Percentiles rank a stretch among this genome's conserved stretches.
Conservation (phyloP, 2,329 filamentous ascomycete species). For the Pyrenophora graminea region DNA sequence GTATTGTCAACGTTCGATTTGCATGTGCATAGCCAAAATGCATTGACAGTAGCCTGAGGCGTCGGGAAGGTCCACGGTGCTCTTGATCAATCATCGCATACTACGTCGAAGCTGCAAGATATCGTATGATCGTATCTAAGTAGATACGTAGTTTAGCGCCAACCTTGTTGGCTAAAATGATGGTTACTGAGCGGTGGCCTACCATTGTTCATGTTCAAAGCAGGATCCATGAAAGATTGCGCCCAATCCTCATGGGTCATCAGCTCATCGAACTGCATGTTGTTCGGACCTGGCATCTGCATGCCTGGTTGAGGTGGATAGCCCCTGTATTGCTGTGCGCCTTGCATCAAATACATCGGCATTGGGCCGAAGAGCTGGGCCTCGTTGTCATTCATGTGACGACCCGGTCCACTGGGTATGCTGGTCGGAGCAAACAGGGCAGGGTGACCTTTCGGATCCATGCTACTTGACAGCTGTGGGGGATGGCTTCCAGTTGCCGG, state of each 20-base stretch:
- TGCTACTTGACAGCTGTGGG: constrained; percentile 7
- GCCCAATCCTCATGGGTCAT: constrained; percentile 49
- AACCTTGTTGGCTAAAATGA: constrained; percentile 26
- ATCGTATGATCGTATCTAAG: not conserved
- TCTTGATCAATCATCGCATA: not conserved
- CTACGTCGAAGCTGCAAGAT: not conserved
- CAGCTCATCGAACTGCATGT: constrained; percentile 45
- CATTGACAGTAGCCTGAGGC: too few species aligned
- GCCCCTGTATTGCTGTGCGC: constrained; percentile 29
- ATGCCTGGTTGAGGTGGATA: constrained; percentile 34
- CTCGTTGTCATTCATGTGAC: constrained; percentile 62
- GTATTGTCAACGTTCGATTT: too few species aligned
- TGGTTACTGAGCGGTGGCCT: constrained; percentile 26
- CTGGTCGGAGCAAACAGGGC: constrained; percentile 28
- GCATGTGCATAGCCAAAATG: too few species aligned
- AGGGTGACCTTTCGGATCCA: constrained; percentile 36
- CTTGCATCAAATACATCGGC: constrained; percentile 71
- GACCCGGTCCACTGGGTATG: constrained; percentile 20
- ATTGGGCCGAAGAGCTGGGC: constrained; percentile 73
- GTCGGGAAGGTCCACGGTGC: too few species aligned
- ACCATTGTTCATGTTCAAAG: constrained; percentile 32
- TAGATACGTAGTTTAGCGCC: constrained; percentile 22
- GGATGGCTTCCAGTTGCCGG: constrained; percentile 5
- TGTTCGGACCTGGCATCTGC: constrained; percentile 28
- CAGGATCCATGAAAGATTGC: constrained; percentile 45